phyloP scores from a whole-genome alignment of 495 filamentous ascomycete species.

The Xylaria curta region DNA sequence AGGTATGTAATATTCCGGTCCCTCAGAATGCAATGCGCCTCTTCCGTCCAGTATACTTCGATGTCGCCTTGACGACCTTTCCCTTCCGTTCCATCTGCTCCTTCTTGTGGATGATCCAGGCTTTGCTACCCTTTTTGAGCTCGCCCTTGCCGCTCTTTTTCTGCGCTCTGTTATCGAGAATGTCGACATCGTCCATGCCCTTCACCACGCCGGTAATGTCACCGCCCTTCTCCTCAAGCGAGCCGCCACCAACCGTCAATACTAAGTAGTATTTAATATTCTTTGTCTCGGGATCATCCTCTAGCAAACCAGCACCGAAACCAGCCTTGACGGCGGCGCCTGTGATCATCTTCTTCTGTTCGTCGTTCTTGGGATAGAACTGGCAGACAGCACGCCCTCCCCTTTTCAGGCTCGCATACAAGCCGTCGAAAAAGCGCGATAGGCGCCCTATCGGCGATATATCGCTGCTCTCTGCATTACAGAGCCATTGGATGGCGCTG shows the following conservation, averaged over 20 bases:
- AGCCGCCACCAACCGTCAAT: conserved; percentile 83
- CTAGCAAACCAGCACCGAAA: conserved; percentile 92
- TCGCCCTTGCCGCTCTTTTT: conserved; percentile 57
- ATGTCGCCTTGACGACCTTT: conserved; percentile 87
- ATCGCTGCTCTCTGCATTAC: conserved; percentile 89
- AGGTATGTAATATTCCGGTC: conserved; percentile 22
- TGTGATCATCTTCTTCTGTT: conserved; percentile 89
- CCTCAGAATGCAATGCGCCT: conserved; percentile 63
- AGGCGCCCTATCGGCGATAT: conserved; percentile 78
- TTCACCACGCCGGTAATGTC: conserved; percentile 88
- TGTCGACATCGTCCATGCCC: conserved; percentile 86
- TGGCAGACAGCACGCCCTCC: conserved; percentile 94
- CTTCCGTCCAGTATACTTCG: conserved; percentile 92
- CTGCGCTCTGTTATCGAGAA: conserved; percentile 73
- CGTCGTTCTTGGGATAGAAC: conserved; percentile 96
- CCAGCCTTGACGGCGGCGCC: conserved; percentile 87
- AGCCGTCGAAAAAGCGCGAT: conserved; percentile 85
- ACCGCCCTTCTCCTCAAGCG: conserved; percentile 63
- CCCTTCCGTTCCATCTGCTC: conserved; percentile 94
- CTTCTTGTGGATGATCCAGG: conserved; percentile 94
- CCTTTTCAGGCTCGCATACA: conserved; percentile 82
- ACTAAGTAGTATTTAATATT: conserved; percentile 94
- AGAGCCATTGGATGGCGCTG: conserved; percentile 95
- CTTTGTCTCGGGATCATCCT: conserved; percentile 96
- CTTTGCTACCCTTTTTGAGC: conserved; percentile 78